Evolutionary conservation across 495 filamentous ascomycete genomes (phyloP), one percentile per base, ranked within the genome.

Genomic region (Penicillium maclennaniae): DNA sequence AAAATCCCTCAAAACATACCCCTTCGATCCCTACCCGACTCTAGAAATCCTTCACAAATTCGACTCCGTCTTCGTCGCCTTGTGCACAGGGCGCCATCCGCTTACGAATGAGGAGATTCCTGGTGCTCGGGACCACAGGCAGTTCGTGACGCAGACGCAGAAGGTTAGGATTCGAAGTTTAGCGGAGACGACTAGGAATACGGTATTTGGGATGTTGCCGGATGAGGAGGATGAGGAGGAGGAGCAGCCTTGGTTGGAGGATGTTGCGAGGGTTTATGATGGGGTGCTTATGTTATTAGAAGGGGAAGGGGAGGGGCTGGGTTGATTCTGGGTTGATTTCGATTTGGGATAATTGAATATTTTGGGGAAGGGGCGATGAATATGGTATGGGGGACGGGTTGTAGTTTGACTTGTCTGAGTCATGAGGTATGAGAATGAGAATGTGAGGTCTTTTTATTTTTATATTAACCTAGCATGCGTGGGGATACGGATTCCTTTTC

Each of bases 81-180:
- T 96, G 5, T 68, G 95, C 1, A 69, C 78, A 15, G 88, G 88
- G 5, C 68, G 76, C 37, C 83, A 95, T 63, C 68, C 81, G 15
- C 79, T 87, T 15, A 86, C 83, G 0, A 82, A 83, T 1, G 78
- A 80, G 9, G 59, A 74, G 0, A 70, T 95, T 2, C 83, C 87
- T 0, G 89, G 89, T 0, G 87, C 88, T 54, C 78, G 79, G 48
- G 54, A 53, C 7, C 62, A 61, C 3, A 66, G 72, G 0, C 76
- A 69, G 45, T 73, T 79, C 49, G 74, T 79, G 21, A 76, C 79
- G 6, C 84, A 81, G 63, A 80, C 75, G 45, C 88, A 95, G 63
- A 93, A 89, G 75, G 88, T 96, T 16, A 79, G 91, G 37, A 85
- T 90, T 47, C 87, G 85, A 65, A 85, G 87, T 58, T 62, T 92